Evolutionary conservation across 2,329 filamentous ascomycete species (phyloP), one percentile per base, ranked within the genome.

Genomic region (Neofusicoccum laricinum): DNA sequence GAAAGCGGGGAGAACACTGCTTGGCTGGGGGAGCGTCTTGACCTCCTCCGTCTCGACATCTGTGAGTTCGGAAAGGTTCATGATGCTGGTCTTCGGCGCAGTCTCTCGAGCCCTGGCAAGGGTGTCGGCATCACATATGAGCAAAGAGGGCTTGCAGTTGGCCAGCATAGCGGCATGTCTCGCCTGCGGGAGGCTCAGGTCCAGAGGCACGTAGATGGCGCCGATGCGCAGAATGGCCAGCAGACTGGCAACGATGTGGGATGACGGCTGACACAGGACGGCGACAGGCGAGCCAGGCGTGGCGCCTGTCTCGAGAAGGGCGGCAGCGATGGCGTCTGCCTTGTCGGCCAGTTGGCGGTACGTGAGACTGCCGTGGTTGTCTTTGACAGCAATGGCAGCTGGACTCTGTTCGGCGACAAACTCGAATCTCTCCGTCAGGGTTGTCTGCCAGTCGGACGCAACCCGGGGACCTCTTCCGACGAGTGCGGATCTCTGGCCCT

Each of bases 191-290:
- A 30, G 25, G 2, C 25, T 30, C 34, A 66, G 48, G 51, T 71
- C 69, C 11, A 71, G 41, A 14, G 70, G 68, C 2, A 71, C 65
- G 40, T 71, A 71, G 6, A 66, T 41, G 1, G 48, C 51, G 2
- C 68, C 67, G 19, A 67, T 17, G 7, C 65, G 57, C 19, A 48
- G 32, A 32, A 71, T 71, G 14, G 69, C 70, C 3, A 71, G 66
- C 7, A 71, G 17, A 0, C 76, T 77, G 43, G 64, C 71, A 4
- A 79, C 68, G 70, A 70, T 78, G 43, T 81, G 75, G 0, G 69
- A 41, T 0, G 70, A 66, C 0, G 82, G 72, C 3, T 79, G 58
- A 41, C 78, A 76, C 55, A 81, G 78, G 1, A 84, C 78, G 0
- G 68, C 75, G 2, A 85, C 74, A 1, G 10, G 25, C 17, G 19